Evolutionary conservation across 2,329 filamentous ascomycete genomes (phyloP), one percentile per base, ranked within the genome.

Genomic region (Stagonosporopsis vannaccii): DNA sequence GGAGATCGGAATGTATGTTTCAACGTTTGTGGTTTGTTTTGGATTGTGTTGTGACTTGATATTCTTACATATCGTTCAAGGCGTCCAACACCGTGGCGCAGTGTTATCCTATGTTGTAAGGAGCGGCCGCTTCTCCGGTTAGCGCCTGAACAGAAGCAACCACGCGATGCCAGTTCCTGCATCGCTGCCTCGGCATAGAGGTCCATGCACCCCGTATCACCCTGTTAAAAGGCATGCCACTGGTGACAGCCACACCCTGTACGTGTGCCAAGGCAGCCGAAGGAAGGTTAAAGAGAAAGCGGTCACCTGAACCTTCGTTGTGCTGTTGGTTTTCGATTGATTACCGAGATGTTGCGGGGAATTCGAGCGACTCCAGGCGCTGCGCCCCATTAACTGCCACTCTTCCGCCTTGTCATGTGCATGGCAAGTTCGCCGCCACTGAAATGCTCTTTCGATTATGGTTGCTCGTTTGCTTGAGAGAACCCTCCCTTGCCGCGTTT

Each of bases 1-100:
- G 3, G 8, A 37, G 35, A 20, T 17, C 12, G 6, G 19, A 19
- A 23, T 8, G 15, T 11, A 15, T 12, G 20, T 15, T 6, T n/a
- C 19, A 23, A 28, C 3, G 7, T 23, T 6, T n/a, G 15, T n/a
- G 13, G 12, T 13, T 3, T 17, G 8, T 3, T 4, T 2, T 11
- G 4, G 17, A 26, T 23, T 20, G 13, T 28, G 4, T 35, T 15
- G 51, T n/a, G 8, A 32, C 26, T 17, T 15, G 4, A 8, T 11
- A 23, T 37, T 15, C 32, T 55, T 50, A 55, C 51, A 55, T 50
- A 50, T 11, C 15, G 5, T 37, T 17, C 23, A 30, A 55, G 51
- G 45, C 51, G 25, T 55, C 45, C 51, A 45, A 19, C 35, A 8
- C 22, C 35, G 35, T 26, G 51, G 51, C 51, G 51, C 51, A 55